Evolutionary conservation across 2,329 filamentous ascomycete genomes (phyloP).

Genomic region (Zasmidium cellare): DNA sequence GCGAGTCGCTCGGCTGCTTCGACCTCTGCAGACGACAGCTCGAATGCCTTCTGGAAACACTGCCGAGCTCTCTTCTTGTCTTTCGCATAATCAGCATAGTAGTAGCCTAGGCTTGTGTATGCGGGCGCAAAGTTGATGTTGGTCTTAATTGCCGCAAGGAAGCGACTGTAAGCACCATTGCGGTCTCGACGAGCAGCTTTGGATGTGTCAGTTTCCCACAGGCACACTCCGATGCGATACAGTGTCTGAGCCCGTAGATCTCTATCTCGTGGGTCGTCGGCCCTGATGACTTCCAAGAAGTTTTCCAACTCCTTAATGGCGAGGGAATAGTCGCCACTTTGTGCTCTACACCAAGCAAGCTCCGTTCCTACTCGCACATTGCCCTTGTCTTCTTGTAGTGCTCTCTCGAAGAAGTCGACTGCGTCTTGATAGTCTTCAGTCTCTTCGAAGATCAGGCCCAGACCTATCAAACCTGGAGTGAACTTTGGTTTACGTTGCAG

Average conservation of each 20-base stretch:
- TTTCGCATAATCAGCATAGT: constrained; percentile 85
- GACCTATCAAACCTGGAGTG: constrained; percentile 80
- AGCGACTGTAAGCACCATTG: constrained; percentile 77
- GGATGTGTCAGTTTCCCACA: constrained; percentile 81
- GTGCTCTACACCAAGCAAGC: constrained; percentile 86
- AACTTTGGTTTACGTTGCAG: constrained; percentile 73
- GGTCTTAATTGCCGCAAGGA: constrained; percentile 79
- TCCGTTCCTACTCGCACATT: constrained; percentile 83
- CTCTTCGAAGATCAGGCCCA: constrained; percentile 89
- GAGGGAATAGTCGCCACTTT: constrained; percentile 71
- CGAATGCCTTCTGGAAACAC: constrained; percentile 95
- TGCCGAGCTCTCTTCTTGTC: constrained; percentile 84
- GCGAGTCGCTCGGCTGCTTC: constrained; percentile 85
- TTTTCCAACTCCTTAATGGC: constrained; percentile 70
- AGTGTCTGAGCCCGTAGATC: constrained; percentile 83
- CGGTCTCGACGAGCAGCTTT: constrained; percentile 75
- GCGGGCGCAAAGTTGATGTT: constrained; percentile 86
- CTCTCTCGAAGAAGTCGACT: constrained; percentile 75
- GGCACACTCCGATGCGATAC: constrained; percentile 81
- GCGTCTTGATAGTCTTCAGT: constrained; percentile 85
- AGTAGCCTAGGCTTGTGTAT: constrained; percentile 87
- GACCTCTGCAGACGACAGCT: constrained; percentile 83
- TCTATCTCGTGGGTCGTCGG: constrained; percentile 59
- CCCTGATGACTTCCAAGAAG: constrained; percentile 66
- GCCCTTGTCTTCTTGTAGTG: constrained; percentile 67